These are phyloP conservation scores for Candida corydali DNA, from an alignment of 805 yeast species.

Conservation along the genomic window DNA sequence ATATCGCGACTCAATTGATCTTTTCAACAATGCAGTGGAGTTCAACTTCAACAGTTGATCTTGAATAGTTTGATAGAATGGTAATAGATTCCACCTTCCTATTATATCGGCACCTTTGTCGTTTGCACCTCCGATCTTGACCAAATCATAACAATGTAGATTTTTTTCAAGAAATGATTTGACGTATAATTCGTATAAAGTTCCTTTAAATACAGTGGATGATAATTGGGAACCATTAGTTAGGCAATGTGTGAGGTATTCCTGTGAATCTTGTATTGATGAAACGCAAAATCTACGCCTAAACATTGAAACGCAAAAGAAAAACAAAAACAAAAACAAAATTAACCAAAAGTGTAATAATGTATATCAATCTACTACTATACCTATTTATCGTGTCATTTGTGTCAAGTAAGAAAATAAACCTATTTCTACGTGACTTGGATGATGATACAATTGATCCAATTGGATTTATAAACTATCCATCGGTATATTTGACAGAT, in stretches of 20 bases:
- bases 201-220: conserved; percentile 50
- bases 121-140: conserved; percentile 51
- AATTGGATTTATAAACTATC: conserved; percentile 7
- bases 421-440: conserved; percentile 6
- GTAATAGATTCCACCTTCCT: conserved; percentile 46
- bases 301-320: not conserved
- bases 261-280: conserved; percentile 20
- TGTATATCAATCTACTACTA: not conserved
- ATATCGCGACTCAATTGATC: conserved; percentile 14
- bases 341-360: not conserved
- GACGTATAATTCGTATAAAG: conserved; percentile 48
- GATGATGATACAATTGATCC: conserved; percentile 4
- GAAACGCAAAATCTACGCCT: conserved; percentile 4
- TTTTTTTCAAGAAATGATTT: conserved; percentile 33
- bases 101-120: conserved; percentile 56
- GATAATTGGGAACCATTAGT: conserved; percentile 15
- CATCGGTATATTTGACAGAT: not conserved
- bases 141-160: conserved; percentile 34
- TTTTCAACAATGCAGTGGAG: conserved; percentile 10
- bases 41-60: conserved; percentile 1
- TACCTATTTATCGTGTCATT: conserved; percentile 1
- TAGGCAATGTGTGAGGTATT: conserved; percentile 28
- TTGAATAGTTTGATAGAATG: conserved; percentile 14
- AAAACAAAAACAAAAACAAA: conserved; percentile 3
- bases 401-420: conserved; percentile 5